These are phyloP conservation scores for Fragilaria crotonensis DNA, from an alignment of 108 stramenopile species.

Conservation along the genomic window DNA sequence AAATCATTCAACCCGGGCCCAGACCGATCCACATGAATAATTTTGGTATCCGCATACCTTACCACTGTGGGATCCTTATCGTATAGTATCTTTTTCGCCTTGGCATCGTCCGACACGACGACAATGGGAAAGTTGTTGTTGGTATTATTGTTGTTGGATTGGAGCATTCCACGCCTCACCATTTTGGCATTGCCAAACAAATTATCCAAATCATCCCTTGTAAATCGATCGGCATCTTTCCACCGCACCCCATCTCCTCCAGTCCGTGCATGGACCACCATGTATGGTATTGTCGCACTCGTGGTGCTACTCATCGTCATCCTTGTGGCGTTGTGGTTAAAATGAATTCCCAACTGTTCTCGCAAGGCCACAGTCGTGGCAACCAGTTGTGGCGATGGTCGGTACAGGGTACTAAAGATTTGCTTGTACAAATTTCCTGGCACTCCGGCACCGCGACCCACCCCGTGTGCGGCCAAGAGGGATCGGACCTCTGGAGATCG, in stretches of 20 bases:
- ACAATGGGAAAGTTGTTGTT: neutral
- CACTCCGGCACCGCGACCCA: neutral
- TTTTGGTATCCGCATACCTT: neutral
- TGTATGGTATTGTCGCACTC: neutral
- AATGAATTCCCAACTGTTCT: neutral
- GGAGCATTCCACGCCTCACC: neutral
- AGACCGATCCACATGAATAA: neutral
- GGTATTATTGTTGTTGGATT: neutral
- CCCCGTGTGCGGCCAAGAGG: neutral
- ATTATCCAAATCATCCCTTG: neutral
- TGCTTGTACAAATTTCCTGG: neutral
- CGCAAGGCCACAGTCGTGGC: neutral
- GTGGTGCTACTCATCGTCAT: neutral
- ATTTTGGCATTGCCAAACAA: neutral
- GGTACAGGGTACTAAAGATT: neutral
- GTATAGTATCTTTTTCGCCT: neutral
- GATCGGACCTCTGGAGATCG: neutral
- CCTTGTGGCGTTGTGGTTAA: neutral
- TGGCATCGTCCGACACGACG: neutral
- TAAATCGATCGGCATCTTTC: neutral
- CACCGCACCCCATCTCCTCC: neutral
- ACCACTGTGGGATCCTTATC: neutral
- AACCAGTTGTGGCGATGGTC: neutral
- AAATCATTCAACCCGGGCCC: neutral
- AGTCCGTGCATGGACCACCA: neutral